Base-by-base conservation (phyloP, 2,329 filamentous ascomycete species). In the Chaetomiaceae sp. region DNA sequence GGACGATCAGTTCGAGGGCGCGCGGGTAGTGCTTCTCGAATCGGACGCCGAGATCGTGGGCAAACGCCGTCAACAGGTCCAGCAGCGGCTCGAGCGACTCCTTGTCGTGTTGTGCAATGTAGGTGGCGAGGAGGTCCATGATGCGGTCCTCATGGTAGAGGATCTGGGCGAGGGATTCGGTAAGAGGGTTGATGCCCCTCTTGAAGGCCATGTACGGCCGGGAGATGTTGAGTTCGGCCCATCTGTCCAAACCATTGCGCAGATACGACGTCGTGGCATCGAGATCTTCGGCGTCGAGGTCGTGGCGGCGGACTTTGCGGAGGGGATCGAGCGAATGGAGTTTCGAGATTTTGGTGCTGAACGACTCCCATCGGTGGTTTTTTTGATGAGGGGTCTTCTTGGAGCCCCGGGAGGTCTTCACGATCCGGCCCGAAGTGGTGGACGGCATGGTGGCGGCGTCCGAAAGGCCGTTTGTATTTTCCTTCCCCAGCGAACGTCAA, bases 301-400 rank as follows among this genome's bases (percentile, higher is more conserved):
- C 84, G 72, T 95, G 81, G 66, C 86, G 86, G 69, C 90, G 88
- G 62, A 95, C 86, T 71, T 86, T 86, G 69, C 93, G 89, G 60
- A 99, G 80, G 40, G 93, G 93, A 63, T 99, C 92, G 71, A 99
- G 78, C 27, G 82, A 82, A 70, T 89, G 93, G 65, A 97, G 81
- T 68, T 91, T 93, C 57, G 88, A 82, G 67, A 97, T 88, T 68
- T 95, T 93, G 65, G 85, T 81, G 53, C 86, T 88, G 71, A 97
- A 97, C 56, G 88, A 86, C 71, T 96, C 87, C 81, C 89, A 97
- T 66, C 88, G 81, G 71, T 96, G 89, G 46, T 89, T 86, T 65
- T 89, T 91, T 55, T 85, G 83, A 60, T 90, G 87, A 44, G 77
- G 75, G 21, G 89, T 95, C 58, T 78, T 78, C 55, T 78, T 78